Evolutionary conservation across 23 red algal genomes (phyloP).

Genomic region (Pyropia yezoensis): DNA sequence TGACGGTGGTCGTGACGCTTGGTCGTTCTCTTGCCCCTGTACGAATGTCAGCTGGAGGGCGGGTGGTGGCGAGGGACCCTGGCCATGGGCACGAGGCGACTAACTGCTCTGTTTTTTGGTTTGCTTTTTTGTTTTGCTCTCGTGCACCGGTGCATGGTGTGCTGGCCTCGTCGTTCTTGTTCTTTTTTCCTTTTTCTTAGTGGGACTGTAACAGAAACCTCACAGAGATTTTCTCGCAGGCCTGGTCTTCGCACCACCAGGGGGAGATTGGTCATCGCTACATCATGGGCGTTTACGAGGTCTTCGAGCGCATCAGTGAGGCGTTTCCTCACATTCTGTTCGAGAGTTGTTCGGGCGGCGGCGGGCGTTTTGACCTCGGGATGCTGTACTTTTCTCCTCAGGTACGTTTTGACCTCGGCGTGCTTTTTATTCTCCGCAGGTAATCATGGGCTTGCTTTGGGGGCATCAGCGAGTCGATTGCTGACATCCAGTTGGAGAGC

Average conservation of each 20-base stretch:
- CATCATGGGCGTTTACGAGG: constrained; percentile 90
- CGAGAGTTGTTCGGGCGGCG: constrained; percentile 88
- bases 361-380: constrained; percentile 85
- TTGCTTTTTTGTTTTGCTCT: too few species aligned
- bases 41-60: too few species aligned
- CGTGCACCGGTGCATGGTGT: too few species aligned
- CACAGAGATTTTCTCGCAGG: constrained; percentile 89
- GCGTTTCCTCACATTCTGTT: constrained; percentile 81
- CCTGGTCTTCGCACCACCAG: constrained; percentile 56
- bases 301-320: constrained; percentile 68
- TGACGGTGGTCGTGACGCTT: too few species aligned
- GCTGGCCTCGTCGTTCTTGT: too few species aligned
- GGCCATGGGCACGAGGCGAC: too few species aligned
- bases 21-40: too few species aligned
- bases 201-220: constrained; percentile 92
- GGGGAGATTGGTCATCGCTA: constrained; percentile 92
- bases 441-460: constrained; percentile 82
- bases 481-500: constrained; percentile 81
- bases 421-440: too few species aligned
- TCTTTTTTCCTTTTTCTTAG: too few species aligned
- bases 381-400: constrained; percentile 87
- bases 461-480: constrained; percentile 59
- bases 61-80: too few species aligned
- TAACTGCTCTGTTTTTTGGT: too few species aligned
- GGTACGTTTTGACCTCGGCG: too few species aligned